These are phyloP conservation scores for Colletotrichum limetticola DNA, from an alignment of 2,329 filamentous ascomycete genomes.

Conservation along the genomic window DNA sequence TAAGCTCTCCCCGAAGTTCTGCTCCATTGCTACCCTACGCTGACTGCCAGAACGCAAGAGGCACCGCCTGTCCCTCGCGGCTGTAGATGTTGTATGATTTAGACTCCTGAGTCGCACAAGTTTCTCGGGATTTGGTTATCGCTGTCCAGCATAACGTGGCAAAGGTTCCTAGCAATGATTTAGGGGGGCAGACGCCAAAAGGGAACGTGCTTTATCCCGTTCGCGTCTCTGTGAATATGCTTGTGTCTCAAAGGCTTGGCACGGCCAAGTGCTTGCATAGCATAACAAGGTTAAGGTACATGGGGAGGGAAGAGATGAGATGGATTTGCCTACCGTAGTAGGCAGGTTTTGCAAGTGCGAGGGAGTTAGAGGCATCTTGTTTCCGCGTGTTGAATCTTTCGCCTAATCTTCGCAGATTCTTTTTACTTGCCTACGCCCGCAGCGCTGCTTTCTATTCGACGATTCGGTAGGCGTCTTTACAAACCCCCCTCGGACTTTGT, in stretches of 20 bases:
- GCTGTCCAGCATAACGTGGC: not conserved
- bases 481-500: not conserved
- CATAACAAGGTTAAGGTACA: not conserved
- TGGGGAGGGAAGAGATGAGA: not conserved
- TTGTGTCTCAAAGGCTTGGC: not conserved
- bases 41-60: not conserved
- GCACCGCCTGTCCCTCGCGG: not conserved
- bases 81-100: slow-evolving; percentile 13
- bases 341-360: not conserved
- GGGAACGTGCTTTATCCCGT: not conserved
- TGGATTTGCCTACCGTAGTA: not conserved
- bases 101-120: not conserved
- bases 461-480: not conserved
- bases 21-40: not conserved
- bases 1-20: not conserved
- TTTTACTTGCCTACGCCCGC: not conserved
- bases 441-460: not conserved
- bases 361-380: too few species aligned
- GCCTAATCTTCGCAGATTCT: not conserved
- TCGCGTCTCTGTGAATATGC: not conserved
- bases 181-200: not conserved
- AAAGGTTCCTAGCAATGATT: not conserved
- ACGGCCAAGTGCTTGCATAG: not conserved
- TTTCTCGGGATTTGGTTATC: not conserved
- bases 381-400: not conserved